Conservation (phyloP, 1,284 basidiomycete genomes). For the Ganoderma lucidum region DNA sequence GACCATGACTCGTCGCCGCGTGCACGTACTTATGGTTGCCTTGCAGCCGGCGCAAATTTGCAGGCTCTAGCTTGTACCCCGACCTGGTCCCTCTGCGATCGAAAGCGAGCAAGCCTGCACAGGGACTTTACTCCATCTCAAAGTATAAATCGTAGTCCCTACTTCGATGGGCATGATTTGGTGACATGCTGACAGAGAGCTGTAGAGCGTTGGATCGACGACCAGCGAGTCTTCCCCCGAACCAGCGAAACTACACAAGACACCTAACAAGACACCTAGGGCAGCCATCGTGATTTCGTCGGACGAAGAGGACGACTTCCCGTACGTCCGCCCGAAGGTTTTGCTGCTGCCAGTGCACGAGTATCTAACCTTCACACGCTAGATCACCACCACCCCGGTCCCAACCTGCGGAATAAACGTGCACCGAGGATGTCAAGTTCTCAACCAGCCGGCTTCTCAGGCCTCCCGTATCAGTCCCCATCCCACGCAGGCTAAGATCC, state of each 20-base stretch:
- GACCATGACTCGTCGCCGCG: background rate
- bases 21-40: slow-evolving; percentile 1
- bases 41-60: slow-evolving; percentile 35
- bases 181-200: background rate
- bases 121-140: slow-evolving; percentile 7
- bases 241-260: background rate
- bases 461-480: slow-evolving; percentile 21
- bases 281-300: slow-evolving; percentile 35
- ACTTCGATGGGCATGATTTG: background rate
- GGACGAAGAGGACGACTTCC: slow-evolving; percentile 37
- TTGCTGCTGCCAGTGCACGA: no score
- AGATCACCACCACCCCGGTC: slow-evolving; percentile 28
- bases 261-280: background rate
- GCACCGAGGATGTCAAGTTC: slow-evolving; percentile 5
- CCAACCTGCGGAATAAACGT: slow-evolving; percentile 22
- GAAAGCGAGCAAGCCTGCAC: background rate
- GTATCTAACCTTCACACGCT: background rate
- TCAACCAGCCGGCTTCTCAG: slow-evolving; percentile 20
- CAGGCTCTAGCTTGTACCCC: slow-evolving; percentile 32
- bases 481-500: slow-evolving; percentile 13
- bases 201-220: slow-evolving; percentile 25
- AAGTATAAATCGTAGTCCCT: slow-evolving; percentile 24
- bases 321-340: slow-evolving; percentile 17
- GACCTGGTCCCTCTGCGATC: slow-evolving; percentile 26
- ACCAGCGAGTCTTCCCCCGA: slow-evolving; percentile 14